A percentile compares a stretch with the other conserved stretches of the same genome.
Conservation (phyloP, 2,329 filamentous ascomycete species). For the Furcasterigmium sp. region DNA sequence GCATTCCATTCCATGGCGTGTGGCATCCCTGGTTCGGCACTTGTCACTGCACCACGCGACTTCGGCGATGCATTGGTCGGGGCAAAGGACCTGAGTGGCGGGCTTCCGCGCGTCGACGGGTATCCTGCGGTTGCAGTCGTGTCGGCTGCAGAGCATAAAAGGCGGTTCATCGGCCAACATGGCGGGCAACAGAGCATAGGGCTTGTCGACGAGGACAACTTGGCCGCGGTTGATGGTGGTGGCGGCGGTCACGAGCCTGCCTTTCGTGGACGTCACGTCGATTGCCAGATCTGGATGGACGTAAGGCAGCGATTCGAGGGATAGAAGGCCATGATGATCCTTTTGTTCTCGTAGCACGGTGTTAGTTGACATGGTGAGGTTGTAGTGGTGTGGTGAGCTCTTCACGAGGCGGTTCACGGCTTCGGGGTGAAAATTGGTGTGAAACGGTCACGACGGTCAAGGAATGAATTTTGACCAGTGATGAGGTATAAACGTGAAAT, state of each 20-base stretch:
- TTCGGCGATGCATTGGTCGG: slow-evolving; percentile 6
- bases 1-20: slow-evolving; percentile 7
- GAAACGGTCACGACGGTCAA: no score
- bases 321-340: no score
- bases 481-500: no score
- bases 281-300: slow-evolving; percentile 6
- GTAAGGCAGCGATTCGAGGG: slow-evolving; percentile 1
- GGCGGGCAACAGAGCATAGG: slow-evolving; percentile 9
- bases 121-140: slow-evolving; percentile 6
- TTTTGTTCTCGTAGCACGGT: no score
- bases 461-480: no score
- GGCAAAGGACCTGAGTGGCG: background rate
- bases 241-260: slow-evolving; percentile 5
- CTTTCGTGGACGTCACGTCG: slow-evolving; percentile 3
- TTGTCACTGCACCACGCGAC: slow-evolving; percentile 8
- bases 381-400: no score
- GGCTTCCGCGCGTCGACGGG: background rate
- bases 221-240: slow-evolving; percentile 3
- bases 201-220: slow-evolving; percentile 6
- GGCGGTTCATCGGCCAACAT: slow-evolving; percentile 8
- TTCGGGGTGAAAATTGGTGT: no score
- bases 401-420: no score
- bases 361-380: no score
- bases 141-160: slow-evolving; percentile 5
- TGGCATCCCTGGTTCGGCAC: slow-evolving; percentile 4